Conservation (phyloP, 768 basidiomycete species). For the Boletus bicolor region DNA sequence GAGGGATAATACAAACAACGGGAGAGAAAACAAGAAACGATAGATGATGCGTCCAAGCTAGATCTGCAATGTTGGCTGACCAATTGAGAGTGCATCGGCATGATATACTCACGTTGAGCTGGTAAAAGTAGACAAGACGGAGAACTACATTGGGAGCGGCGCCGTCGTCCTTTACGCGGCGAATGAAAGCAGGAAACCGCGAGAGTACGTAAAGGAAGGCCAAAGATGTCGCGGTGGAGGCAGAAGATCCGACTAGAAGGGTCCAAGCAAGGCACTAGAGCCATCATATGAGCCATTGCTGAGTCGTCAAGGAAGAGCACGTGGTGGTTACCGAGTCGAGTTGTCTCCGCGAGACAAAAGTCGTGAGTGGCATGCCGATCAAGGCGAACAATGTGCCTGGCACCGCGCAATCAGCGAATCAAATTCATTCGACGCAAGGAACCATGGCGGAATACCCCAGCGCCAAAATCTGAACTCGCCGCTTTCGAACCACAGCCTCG, state of each 20-base stretch:
- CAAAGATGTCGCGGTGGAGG: slow-evolving; percentile 64
- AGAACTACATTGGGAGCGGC: slow-evolving; percentile 74
- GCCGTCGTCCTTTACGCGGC: slow-evolving; percentile 66
- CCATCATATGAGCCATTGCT: slow-evolving; percentile 9
- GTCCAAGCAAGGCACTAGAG: slow-evolving; percentile 69
- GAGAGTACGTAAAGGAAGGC: slow-evolving; percentile 69
- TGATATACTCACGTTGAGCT: slow-evolving; percentile 61
- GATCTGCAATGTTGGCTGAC: background rate
- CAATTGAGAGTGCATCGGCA: background rate
- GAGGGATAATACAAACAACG: slow-evolving; percentile 61
- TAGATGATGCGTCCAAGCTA: slow-evolving; percentile 72
- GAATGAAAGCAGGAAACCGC: slow-evolving; percentile 69
- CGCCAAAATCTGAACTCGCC: slow-evolving; percentile 77
- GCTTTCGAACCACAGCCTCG: slow-evolving; percentile 75
- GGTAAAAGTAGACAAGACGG: slow-evolving; percentile 69
- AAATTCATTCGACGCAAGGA: background rate
- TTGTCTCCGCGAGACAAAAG: slow-evolving; percentile 54
- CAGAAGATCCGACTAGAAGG: slow-evolving; percentile 67
- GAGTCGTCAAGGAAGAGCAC: background rate
- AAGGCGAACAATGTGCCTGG: slow-evolving; percentile 63
- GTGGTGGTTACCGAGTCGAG: slow-evolving; percentile 49
- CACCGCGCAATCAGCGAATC: slow-evolving; percentile 13
- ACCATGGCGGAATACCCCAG: slow-evolving; percentile 42
- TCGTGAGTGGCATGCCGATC: slow-evolving; percentile 69
- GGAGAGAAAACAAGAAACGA: slow-evolving; percentile 69